Conservation (phyloP, 23 red algal genomes). For the Gracilaria gracilis region DNA sequence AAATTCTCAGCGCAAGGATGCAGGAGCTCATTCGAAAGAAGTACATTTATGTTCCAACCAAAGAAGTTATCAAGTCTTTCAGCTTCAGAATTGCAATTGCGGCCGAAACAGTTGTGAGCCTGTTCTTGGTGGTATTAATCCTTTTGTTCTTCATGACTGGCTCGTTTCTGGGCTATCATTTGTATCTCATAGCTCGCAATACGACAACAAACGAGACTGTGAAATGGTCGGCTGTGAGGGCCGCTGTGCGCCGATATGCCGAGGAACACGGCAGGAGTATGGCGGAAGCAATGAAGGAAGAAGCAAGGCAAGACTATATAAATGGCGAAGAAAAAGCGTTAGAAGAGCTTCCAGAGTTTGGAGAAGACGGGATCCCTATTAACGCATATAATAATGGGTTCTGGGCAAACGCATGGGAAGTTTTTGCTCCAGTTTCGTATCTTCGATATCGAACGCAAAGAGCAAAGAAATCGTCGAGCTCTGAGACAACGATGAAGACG, state of each 20-base stretch:
- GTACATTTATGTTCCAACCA: constrained; percentile 47
- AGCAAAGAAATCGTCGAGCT: not conserved
- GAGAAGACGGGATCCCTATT: constrained; percentile 31
- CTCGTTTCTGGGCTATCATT: constrained; percentile 54
- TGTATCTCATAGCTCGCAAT: constrained; percentile 58
- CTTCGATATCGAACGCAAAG: not conserved
- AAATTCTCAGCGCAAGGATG: constrained; percentile 39
- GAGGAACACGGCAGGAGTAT: not conserved
- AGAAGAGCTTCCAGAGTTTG: constrained; percentile 43
- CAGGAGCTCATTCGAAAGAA: constrained; percentile 32
- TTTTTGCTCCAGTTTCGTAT: constrained; percentile 45
- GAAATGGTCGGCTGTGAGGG: constrained; percentile 33
- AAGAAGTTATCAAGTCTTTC: constrained; percentile 29
- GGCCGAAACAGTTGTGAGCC: constrained; percentile 46
- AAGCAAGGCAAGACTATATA: constrained; percentile 19
- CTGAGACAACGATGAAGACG: not conserved
- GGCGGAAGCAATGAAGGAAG: constrained; percentile 36
- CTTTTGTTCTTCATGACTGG: constrained; percentile 33
- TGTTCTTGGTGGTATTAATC: constrained; percentile 27
- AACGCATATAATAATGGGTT: constrained; percentile 64
- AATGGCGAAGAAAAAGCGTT: constrained; percentile 13
- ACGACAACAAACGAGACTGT: constrained; percentile 63
- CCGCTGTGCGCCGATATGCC: not conserved
- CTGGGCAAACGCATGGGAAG: constrained; percentile 39
- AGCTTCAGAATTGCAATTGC: constrained; percentile 40